These are phyloP conservation scores for Coffea humblotiana DNA, from an alignment of 305 asterid genomes.

Conservation along the genomic window DNA sequence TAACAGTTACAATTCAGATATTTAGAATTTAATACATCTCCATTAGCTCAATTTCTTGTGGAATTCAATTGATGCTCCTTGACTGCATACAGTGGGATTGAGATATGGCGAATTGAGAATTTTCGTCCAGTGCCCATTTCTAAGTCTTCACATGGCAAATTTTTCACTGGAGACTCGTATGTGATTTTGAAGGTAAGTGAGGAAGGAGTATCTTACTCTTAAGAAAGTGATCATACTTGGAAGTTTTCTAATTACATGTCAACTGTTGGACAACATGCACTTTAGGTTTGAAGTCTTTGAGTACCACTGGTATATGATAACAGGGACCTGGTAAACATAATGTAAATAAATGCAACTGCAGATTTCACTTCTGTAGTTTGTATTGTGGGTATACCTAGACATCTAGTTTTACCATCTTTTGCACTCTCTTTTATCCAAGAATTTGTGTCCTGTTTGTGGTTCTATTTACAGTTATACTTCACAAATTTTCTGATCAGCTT, in stretches of 20 bases:
- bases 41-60: not conserved
- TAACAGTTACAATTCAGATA: not conserved
- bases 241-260: not conserved
- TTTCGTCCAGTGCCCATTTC: conserved; percentile 68
- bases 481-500: not conserved
- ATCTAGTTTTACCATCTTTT: not conserved
- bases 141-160: conserved; percentile 70
- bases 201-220: not conserved
- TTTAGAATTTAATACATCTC: not conserved
- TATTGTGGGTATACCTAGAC: not conserved
- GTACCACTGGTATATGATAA: not conserved
- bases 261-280: not conserved
- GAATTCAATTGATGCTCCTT: conserved; percentile 42
- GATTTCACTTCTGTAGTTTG: not conserved
- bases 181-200: conserved; percentile 74
- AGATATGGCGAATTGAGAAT: conserved; percentile 91
- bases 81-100: conserved; percentile 72
- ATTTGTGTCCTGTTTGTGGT: not conserved
- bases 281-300: not conserved
- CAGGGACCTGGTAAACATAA: not conserved
- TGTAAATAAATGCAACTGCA: not conserved
- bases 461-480: not conserved
- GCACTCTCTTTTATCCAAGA: not conserved
- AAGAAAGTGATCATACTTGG: not conserved
- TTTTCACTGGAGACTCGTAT: conserved; percentile 87